Percentiles rank a stretch among this genome's conserved stretches.
phyloP scores from a whole-genome alignment of 2,329 filamentous ascomycete species.

The Fusarium sp. region DNA sequence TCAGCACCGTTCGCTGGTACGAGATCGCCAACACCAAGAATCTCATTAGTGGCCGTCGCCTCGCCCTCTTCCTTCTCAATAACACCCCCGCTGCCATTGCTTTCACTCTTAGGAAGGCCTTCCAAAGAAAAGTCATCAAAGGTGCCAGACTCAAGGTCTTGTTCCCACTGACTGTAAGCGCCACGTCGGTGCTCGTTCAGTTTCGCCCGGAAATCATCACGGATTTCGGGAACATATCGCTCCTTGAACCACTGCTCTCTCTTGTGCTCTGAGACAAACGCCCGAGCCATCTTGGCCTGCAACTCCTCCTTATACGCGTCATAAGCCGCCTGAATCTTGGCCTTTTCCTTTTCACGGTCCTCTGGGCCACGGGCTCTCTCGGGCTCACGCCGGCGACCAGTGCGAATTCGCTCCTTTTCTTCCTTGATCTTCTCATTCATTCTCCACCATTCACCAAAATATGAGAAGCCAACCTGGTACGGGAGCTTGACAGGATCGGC shows the following conservation, averaged over 20 bases:
- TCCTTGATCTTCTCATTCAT: constrained; percentile 86
- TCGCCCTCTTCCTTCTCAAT: constrained; percentile 97
- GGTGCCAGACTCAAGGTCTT: constrained; percentile 83
- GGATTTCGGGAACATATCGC: constrained; percentile 87
- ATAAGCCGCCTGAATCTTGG: constrained; percentile 79
- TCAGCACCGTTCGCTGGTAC: constrained; percentile 87
- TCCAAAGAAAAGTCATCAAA: constrained; percentile 97
- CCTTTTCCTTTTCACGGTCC: constrained; percentile 82
- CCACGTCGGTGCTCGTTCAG: constrained; percentile 84
- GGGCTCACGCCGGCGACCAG: constrained; percentile 75
- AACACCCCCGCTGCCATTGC: constrained; percentile 84
- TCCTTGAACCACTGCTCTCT: constrained; percentile 98
- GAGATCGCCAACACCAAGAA: constrained; percentile 90
- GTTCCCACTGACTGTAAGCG: constrained; percentile 88
- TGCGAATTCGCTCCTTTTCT: constrained; percentile 78
- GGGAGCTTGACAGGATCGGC: constrained; percentile 78
- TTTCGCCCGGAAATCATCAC: constrained; percentile 79
- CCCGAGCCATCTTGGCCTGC: constrained; percentile 83
- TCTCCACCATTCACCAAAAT: constrained; percentile 89
- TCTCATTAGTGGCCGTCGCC: constrained; percentile 89
- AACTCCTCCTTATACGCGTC: constrained; percentile 76
- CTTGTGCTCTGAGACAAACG: constrained; percentile 93
- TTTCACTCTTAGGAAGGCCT: constrained; percentile 92
- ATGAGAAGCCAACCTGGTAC: constrained; percentile 87
- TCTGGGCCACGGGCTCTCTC: constrained; percentile 74